Conservation (phyloP, 2,329 filamentous ascomycete species). For the Botrytis aclada region DNA sequence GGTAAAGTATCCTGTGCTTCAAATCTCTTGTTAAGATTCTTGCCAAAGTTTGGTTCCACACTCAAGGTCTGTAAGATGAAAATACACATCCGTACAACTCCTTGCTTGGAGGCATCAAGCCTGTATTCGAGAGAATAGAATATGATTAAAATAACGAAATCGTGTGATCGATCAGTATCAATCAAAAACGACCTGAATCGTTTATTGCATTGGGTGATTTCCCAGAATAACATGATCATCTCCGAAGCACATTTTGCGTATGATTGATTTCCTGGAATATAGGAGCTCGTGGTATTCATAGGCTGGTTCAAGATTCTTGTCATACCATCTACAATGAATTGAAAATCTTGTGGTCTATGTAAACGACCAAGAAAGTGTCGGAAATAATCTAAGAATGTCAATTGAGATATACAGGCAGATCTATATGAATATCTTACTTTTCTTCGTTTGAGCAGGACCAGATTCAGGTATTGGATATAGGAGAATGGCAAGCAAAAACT, state of each 20-base stretch:
- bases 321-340: constrained; percentile 95
- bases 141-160: constrained; percentile 84
- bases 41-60: constrained; percentile 85
- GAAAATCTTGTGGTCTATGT: constrained; percentile 93
- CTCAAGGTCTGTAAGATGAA: constrained; percentile 94
- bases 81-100: constrained; percentile 93
- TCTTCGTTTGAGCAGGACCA: constrained; percentile 60
- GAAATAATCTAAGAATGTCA: constrained; percentile 62
- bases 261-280: constrained; percentile 78
- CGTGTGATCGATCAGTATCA: constrained; percentile 87
- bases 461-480: constrained; percentile 85
- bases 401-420: background rate
- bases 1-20: constrained; percentile 87
- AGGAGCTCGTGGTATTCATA: constrained; percentile 82
- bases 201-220: constrained; percentile 95
- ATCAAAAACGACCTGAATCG: constrained; percentile 95
- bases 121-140: constrained; percentile 94
- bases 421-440: constrained; percentile 47
- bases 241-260: constrained; percentile 86
- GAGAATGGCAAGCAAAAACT: constrained; percentile 80
- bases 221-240: constrained; percentile 97
- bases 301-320: constrained; percentile 88
- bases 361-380: constrained; percentile 78
- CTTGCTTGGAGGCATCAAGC: constrained; percentile 81
- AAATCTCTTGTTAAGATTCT: constrained; percentile 85